Evolutionary conservation across 2,329 filamentous ascomycete species (phyloP), one percentile per base, ranked within the genome.

Genomic region (Alternaria infectoria): DNA sequence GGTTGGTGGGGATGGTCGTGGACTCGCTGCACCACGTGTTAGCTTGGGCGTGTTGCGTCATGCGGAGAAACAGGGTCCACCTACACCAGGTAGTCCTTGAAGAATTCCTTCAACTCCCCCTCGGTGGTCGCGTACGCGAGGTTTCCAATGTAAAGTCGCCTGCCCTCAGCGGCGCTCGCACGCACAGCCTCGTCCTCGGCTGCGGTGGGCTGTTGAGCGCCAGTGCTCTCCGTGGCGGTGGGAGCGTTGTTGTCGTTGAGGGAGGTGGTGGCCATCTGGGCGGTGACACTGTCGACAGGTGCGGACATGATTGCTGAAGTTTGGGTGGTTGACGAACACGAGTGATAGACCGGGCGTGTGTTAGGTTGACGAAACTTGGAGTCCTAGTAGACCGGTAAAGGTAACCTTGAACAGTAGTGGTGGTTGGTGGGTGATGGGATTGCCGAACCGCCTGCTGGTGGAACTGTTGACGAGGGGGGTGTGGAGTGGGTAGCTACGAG

Each of bases 91-190:
- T 97, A 98, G 85, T 91, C 92, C 89, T 96, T 95, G 91, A 99
- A 99, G 89, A 99, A 99, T 79, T 96, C 92, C 89, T 96, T 97
- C 89, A 99, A 93, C 91, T 97, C 93, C 91, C 92, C 96, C 92
- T 98, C 96, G 84, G 93, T 97, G 90, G 96, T 98, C 91, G 95
- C 94, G 85, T 99, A 99, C 80, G 96, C 96, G 90, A 99, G 92
- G 89, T 99, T 99, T 88, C 96, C 96, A 87, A 99, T 98, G 87
- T 99, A 99, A 80, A 99, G 91, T 87, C 96, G 93, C 87, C 96
- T 93, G 84, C 96, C 95, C 88, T 99, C 96, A 84, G 95, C 94
- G 84, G 96, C 96, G 86, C 93, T 97, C 85, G 93, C 93, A 83
- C 96, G 91, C 81, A 96, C 93, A 83, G 94, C 93, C 83, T 97